A percentile compares a stretch with the other conserved stretches of the same genome.
Conservation (phyloP, 1,139 yeast genomes). For the Hemisphaericaspora xylanilytica region DNA sequence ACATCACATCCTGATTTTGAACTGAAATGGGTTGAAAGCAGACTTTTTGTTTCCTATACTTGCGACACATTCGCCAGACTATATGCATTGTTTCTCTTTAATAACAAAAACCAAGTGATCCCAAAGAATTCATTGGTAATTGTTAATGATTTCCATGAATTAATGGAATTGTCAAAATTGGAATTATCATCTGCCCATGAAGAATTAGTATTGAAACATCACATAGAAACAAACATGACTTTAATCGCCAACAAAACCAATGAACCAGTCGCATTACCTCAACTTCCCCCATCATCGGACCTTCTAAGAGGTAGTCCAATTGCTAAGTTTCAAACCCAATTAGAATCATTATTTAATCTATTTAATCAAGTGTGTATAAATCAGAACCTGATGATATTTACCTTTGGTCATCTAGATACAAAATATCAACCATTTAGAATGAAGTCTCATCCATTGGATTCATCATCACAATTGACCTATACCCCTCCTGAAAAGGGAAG, state of each 20-base stretch:
- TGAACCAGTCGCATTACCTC: conserved; percentile 19
- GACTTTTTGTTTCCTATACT: conserved; percentile 9
- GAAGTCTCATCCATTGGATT: conserved; percentile 3
- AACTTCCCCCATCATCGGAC: conserved; percentile 32
- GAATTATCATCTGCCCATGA: conserved; percentile 37
- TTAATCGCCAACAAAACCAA: conserved; percentile 17
- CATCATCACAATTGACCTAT: conserved; percentile 8
- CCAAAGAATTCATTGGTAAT: conserved; percentile 21
- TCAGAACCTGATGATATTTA: conserved; percentile 26
- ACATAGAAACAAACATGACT: conserved; percentile 25
- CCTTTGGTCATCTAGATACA: conserved; percentile 35
- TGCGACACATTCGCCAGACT: conserved; percentile 31
- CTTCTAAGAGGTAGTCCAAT: conserved; percentile 33
- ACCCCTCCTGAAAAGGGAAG: conserved; percentile 15
- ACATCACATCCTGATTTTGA: conserved; percentile 20
- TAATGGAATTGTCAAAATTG: conserved; percentile 34
- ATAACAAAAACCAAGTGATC: conserved; percentile 8
- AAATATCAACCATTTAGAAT: conserved; percentile 19
- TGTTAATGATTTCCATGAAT: conserved; percentile 35
- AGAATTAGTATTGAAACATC: conserved; percentile 34
- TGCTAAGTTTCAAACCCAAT: conserved; percentile 32
- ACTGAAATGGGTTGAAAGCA: conserved; percentile 7
- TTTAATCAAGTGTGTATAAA: conserved; percentile 25
- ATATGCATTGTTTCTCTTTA: conserved; percentile 19
- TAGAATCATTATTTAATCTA: conserved; percentile 24